Conservation (phyloP, 768 basidiomycete genomes). For the Russula griseocarnosa region DNA sequence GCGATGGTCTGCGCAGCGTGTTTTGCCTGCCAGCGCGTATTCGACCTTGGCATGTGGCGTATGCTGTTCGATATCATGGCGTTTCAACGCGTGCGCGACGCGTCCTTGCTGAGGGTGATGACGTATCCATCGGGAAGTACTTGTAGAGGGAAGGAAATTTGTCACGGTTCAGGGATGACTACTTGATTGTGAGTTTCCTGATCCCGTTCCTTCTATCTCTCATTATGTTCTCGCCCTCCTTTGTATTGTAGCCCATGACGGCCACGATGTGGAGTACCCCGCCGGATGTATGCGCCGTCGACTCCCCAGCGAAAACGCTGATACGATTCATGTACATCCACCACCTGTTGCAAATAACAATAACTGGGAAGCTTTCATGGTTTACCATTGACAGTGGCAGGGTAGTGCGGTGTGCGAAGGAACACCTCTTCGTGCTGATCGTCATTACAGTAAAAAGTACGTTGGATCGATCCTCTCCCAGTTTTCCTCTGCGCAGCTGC, state of each 20-base stretch:
- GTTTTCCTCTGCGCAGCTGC: slow-evolving; percentile 50
- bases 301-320: no score
- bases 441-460: slow-evolving; percentile 62
- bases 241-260: slow-evolving; percentile 55
- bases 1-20: no score
- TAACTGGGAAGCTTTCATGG: slow-evolving; percentile 71
- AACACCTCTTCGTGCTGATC: not conserved
- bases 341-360: slow-evolving; percentile 32
- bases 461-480: slow-evolving; percentile 57
- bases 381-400: slow-evolving; percentile 57
- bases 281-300: no score
- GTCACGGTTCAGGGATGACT: slow-evolving; percentile 64
- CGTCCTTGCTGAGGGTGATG: slow-evolving; percentile 33
- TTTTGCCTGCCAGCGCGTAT: slow-evolving; percentile 62
- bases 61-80: slow-evolving; percentile 65
- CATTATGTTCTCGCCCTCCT: not conserved
- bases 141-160: slow-evolving; percentile 62
- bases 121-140: slow-evolving; percentile 52
- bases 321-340: no score
- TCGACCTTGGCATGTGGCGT: slow-evolving; percentile 66
- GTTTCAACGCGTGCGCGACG: slow-evolving; percentile 59
- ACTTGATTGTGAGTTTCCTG: slow-evolving; percentile 54
- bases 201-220: not conserved
- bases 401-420: slow-evolving; percentile 39
- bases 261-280: slow-evolving; percentile 47